Evolutionary conservation across 345 rosid genomes (phyloP).

Genomic region (Geranium rotundifolium): DNA sequence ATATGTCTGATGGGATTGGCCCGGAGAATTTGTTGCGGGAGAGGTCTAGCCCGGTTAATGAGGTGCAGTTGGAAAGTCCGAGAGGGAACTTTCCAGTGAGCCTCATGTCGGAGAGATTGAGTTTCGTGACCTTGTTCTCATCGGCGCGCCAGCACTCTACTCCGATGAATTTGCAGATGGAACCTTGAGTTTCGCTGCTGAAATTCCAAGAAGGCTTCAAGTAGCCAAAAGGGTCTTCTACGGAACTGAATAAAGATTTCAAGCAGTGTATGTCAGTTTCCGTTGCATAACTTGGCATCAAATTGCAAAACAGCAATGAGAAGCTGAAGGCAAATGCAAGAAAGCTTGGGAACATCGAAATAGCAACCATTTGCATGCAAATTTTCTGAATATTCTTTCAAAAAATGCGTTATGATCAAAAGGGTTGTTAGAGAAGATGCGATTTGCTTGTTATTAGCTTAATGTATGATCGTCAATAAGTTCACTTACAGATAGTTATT

Average conservation of each 20-base stretch:
- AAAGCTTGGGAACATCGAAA: too few species aligned
- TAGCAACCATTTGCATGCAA: too few species aligned
- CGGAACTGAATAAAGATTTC: constrained; percentile 4
- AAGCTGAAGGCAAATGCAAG: too few species aligned
- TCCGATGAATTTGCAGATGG: constrained; percentile 16
- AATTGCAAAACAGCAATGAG: too few species aligned
- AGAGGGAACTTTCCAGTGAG: constrained; percentile 18
- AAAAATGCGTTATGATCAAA: too few species aligned
- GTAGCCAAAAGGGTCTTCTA: constrained; percentile 17
- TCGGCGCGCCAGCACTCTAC: constrained; percentile 23
- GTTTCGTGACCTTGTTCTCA: constrained; percentile 20
- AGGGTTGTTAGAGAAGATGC: too few species aligned
- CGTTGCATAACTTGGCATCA: constrained; percentile 8
- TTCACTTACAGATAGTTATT: too few species aligned
- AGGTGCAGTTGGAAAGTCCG: constrained; percentile 12
- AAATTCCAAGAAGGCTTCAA: constrained; percentile 16
- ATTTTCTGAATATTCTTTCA: too few species aligned
- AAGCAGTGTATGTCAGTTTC: constrained; percentile 12
- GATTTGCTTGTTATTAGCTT: too few species aligned
- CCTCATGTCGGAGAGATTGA: constrained; percentile 11
- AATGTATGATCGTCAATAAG: too few species aligned
- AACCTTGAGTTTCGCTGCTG: constrained; percentile 13
- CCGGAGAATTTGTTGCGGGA: constrained; percentile 11
- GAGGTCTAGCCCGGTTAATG: constrained; percentile 10
- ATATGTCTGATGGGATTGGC: constrained; percentile 13